A percentile compares a stretch with the other conserved stretches of the same genome.
phyloP scores from a whole-genome alignment of 2,329 filamentous ascomycete species.

The Magnaporthiopsis incrustans region DNA sequence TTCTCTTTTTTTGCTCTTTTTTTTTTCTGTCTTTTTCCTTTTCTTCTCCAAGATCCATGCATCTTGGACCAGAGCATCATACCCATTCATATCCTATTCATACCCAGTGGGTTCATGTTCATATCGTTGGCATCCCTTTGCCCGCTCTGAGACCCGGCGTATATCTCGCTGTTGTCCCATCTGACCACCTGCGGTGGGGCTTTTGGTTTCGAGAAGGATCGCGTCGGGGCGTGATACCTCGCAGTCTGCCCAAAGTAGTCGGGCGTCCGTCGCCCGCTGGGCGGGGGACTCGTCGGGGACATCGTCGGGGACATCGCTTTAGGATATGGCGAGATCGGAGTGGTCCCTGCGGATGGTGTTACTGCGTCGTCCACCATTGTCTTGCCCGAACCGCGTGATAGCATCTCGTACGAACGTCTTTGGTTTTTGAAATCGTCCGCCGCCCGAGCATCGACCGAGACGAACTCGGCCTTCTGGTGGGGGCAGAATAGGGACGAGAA shows the following conservation, averaged over 20 bases:
- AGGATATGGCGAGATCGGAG: constrained; percentile 14
- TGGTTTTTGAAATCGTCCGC: constrained; percentile 48
- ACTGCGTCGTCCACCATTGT: constrained; percentile 35
- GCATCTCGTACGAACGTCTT: constrained; percentile 73
- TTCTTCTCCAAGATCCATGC: not conserved
- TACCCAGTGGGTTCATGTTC: constrained; percentile 46
- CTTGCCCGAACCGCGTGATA: constrained; percentile 49
- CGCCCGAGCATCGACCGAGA: constrained; percentile 70
- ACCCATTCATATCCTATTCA: constrained; percentile 43
- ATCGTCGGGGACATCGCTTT: constrained; percentile 10
- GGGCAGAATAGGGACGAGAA: constrained; percentile 36
- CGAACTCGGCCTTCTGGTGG: constrained; percentile 66
- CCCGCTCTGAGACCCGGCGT: constrained; percentile 22
- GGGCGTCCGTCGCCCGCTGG: constrained; percentile 36
- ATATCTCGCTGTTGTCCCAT: constrained; percentile 36
- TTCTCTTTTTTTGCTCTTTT: not conserved
- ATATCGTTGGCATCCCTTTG: constrained; percentile 17
- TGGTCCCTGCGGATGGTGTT: constrained; percentile 35
- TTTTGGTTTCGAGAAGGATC: constrained; percentile 49
- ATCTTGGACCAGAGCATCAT: not conserved
- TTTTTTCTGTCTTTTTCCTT: not conserved
- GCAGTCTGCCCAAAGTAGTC: constrained; percentile 50
- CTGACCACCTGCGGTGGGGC: constrained; percentile 28
- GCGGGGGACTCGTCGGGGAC: constrained; percentile 16
- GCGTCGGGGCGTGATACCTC: constrained; percentile 44